Evolutionary conservation across 768 basidiomycete genomes (phyloP).

Genomic region (Hemileccinum impolitum): DNA sequence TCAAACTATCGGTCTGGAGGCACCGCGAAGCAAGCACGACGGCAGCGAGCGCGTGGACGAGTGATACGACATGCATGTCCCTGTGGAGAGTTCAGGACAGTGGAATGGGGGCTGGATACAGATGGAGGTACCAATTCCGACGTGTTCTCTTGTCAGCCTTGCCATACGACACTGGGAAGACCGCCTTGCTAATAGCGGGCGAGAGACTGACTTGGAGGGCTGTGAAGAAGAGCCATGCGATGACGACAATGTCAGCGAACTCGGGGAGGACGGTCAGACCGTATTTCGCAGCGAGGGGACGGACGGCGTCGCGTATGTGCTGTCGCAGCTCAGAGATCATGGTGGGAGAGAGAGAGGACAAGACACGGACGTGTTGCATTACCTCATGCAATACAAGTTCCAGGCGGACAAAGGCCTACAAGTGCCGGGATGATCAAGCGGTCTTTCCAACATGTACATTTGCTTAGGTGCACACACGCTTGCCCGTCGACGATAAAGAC

Average conservation of each 20-base stretch:
- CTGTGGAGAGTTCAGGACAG: constrained; percentile 33
- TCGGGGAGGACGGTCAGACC: constrained; percentile 54
- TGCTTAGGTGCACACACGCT: constrained; percentile 24
- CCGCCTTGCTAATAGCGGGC: constrained; percentile 45
- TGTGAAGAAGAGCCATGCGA: constrained; percentile 56
- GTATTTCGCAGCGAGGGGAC: constrained; percentile 33
- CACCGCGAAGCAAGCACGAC: constrained; percentile 60
- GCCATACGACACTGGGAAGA: constrained; percentile 51
- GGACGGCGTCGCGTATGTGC: constrained; percentile 26
- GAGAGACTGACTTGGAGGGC: constrained; percentile 55
- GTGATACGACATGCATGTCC: constrained; percentile 69
- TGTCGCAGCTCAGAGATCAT: constrained; percentile 31
- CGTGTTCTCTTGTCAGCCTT: constrained; percentile 43
- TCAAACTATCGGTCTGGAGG: constrained; percentile 45
- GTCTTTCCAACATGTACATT: constrained; percentile 30
- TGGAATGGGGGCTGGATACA: not conserved
- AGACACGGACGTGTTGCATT: constrained; percentile 1
- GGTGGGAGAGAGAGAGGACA: not conserved
- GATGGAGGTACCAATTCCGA: constrained; percentile 53
- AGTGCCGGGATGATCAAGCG: not conserved
- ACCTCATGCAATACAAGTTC: constrained; percentile 13
- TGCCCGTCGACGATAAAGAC: constrained; percentile 31
- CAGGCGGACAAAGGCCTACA: constrained; percentile 12
- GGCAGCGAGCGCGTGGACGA: constrained; percentile 66
- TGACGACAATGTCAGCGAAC: constrained; percentile 51